Evolutionary conservation across 495 filamentous ascomycete species (phyloP).

Genomic region (Geoglossum glabrum): DNA sequence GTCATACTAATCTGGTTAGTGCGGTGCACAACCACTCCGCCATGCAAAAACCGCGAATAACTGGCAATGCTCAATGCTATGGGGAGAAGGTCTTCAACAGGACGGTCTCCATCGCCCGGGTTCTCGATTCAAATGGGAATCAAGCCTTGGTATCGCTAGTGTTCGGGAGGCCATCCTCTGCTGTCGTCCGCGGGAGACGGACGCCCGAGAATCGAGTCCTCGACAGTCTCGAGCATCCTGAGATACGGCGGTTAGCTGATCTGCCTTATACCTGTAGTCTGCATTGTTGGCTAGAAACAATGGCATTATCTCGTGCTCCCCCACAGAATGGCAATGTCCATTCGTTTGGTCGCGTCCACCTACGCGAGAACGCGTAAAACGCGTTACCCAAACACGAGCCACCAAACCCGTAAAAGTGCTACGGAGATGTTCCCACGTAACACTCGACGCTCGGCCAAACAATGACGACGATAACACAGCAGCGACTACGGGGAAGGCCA

Average conservation of each 20-base stretch:
- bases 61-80: too few relatives aligned
- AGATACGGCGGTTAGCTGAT: too few relatives aligned
- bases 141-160: neutral
- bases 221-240: too few relatives aligned
- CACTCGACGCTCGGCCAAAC: neutral
- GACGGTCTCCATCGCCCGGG: neutral
- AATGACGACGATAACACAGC: slow-evolving; percentile 16
- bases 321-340: too few relatives aligned
- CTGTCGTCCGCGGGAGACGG: neutral
- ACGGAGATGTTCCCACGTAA: neutral
- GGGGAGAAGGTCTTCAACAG: neutral
- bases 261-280: too few relatives aligned
- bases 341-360: neutral
- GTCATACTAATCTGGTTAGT: neutral
- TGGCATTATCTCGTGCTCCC: neutral
- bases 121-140: neutral
- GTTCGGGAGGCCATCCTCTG: neutral
- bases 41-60: neutral
- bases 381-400: neutral
- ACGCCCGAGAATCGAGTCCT: too few relatives aligned
- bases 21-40: neutral
- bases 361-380: slow-evolving; percentile 1
- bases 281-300: too few relatives aligned
- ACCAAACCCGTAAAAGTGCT: neutral
- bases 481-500: slow-evolving; percentile 22